Percentiles rank a stretch among this genome's conserved stretches.
phyloP scores from a whole-genome alignment of 2,329 filamentous ascomycete genomes.

The Phialocephala subalpina region DNA sequence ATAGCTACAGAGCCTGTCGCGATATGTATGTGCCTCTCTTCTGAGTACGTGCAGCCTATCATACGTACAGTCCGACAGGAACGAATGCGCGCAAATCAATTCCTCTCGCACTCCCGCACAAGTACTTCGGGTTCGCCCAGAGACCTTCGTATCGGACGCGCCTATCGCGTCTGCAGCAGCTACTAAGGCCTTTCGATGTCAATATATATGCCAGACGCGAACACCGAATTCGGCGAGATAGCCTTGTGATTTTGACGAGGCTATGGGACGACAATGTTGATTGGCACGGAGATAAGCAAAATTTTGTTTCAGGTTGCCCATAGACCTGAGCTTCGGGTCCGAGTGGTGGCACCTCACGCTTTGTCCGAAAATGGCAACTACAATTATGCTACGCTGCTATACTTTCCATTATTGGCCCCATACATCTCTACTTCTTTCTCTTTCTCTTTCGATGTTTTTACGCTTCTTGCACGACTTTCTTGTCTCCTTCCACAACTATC shows the following conservation, averaged over 20 bases:
- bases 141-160: too few species aligned
- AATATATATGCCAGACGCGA: neutral
- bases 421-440: neutral
- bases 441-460: neutral
- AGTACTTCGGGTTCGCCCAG: too few species aligned
- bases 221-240: neutral
- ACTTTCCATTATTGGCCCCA: too few species aligned
- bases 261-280: neutral
- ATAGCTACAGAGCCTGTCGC: too few species aligned
- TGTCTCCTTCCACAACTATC: neutral
- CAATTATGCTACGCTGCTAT: too few species aligned
- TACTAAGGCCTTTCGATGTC: neutral
- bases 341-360: neutral
- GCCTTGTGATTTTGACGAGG: neutral
- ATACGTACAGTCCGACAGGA: too few species aligned
- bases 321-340: neutral
- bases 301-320: neutral
- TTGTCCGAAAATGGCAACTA: too few species aligned
- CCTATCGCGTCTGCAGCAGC: too few species aligned
- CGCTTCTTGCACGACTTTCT: neutral
- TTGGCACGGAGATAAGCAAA: neutral
- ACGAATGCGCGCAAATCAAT: too few species aligned
- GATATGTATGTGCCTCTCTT: too few species aligned
- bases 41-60: too few species aligned
- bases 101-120: too few species aligned